Evolutionary conservation across 176 grass and related monocot species (phyloP).

Genomic region (Aegilops speltoides): DNA sequence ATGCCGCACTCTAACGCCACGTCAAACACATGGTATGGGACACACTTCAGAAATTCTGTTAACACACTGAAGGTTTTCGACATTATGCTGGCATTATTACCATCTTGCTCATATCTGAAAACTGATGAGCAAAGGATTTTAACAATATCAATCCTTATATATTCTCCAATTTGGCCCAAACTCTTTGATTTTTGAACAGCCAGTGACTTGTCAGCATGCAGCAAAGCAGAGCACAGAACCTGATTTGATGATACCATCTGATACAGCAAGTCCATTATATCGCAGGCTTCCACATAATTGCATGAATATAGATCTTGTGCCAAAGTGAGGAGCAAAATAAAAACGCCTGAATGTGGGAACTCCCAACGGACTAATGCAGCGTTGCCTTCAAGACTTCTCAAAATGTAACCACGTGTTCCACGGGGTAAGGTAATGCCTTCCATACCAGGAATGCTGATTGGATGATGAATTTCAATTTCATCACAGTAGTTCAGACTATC

Average conservation of each 20-base stretch:
- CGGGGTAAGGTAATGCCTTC: conserved; percentile 66
- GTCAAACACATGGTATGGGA: conserved; percentile 75
- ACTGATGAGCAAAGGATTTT: conserved; percentile 75
- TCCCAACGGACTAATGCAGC: conserved; percentile 80
- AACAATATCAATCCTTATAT: conserved; percentile 81
- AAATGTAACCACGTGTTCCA: conserved; percentile 67
- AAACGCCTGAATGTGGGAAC: conserved; percentile 86
- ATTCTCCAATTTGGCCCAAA: conserved; percentile 42
- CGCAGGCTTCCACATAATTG: conserved; percentile 57
- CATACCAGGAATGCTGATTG: conserved; percentile 58
- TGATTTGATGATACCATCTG: conserved; percentile 75
- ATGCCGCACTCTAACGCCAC: conserved; percentile 57
- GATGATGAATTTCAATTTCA: conserved; percentile 56
- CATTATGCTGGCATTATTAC: conserved; percentile 51
- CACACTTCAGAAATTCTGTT: conserved; percentile 79
- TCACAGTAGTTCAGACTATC: conserved; percentile 39
- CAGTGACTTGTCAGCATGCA: conserved; percentile 46
- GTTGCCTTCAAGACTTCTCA: conserved; percentile 66
- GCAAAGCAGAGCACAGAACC: conserved; percentile 72
- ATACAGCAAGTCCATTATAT: conserved; percentile 68
- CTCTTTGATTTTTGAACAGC: conserved; percentile 53
- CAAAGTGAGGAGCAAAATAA: conserved; percentile 72
- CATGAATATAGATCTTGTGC: conserved; percentile 64
- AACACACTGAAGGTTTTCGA: conserved; percentile 68
- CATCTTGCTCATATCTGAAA: conserved; percentile 64